Evolutionary conservation across 140 eudicot species (phyloP), one percentile per base, ranked within the genome.

Genomic region (Oenanthe javanica): DNA sequence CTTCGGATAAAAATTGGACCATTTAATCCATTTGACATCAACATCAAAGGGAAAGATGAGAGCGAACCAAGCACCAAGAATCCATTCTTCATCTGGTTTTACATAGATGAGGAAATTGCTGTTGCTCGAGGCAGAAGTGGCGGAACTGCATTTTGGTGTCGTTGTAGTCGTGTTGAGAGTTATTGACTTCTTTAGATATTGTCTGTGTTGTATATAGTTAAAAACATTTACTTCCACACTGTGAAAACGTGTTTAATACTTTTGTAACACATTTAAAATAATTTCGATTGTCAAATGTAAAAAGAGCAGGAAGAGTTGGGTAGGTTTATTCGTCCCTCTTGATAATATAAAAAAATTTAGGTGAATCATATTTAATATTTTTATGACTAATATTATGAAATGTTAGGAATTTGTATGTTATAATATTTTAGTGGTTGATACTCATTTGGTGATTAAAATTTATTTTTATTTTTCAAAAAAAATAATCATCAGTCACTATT

Each of bases 91-190:
- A 88, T 88, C 52, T 95, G 99, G 99, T 93, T 90, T 77, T 95
- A 95, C 77, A 69, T 92, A 5, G 97, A 95, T 25, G 97, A 95
- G 83, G 99, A 95, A 81, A 91, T 95, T 77, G 97, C 97, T 15
- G 97, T 95, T 21, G 97, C 99, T 59, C 95, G 97, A 66, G 99
- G 99, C n/a, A 85, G 89, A 86, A 93, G 99, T 75, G 99, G 99
- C 14, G 99, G 99, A 31, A 95, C 99, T 4, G 97, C 99, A 19
- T 95, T 92, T 66, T 95, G 99, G 99, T 94, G 97, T 82, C 97
- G 97, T 12, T 90, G 97, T 83, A 83, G 31, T 43, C 92, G 92
- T 59, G 86, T 87, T 51, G 48, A 42, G 46, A 9, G 31, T 14
- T 71, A 31, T 50, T 79, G 74, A 78, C 13, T 50, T 79, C 27